Base-by-base conservation (phyloP, 2,329 filamentous ascomycete genomes). In the Pseudocercospora pini-densiflorae region DNA sequence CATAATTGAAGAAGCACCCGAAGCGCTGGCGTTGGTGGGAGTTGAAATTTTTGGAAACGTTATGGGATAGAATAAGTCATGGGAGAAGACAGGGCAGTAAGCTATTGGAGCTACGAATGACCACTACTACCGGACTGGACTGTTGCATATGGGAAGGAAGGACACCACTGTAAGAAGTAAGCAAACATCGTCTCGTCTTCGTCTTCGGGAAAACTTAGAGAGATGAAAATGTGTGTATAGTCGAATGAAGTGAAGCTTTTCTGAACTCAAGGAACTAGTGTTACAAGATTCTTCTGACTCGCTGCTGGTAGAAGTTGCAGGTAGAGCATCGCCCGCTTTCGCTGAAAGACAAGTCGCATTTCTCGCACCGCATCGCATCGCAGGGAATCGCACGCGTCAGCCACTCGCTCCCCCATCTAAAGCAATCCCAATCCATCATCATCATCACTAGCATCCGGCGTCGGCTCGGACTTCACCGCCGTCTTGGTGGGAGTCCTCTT, bases 1-100 rank as follows among this genome's bases (percentile, higher is more conserved):
- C 63, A 61, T 24, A 43, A 43, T 49, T 63, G 55, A 65, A 16
- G 36, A 27, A 27, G 7, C 29, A 27, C 16, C 49, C 31, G 40
- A 45, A 64, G 40, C 61, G 36, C 43, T 27, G 53, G 51, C 61
- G 61, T 45, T 58, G 55, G 31, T 36, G 29, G 55, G n/a, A 27
- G 33, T 27, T n/a, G 31, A 23, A 14, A 21, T 27, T 16, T 33
- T 55, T 55, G 51, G 51, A 55, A 14, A 55, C 23, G 27, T 21
- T 16, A 55, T 16, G 51, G 12, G 8, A 29, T 29, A 27, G 51
- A 43, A 43, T 19, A 43, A 43, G 40, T 43, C 40, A 43, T n/a
- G 8, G 16, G 40, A 43, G 40, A 43, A 43, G 40, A 43, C 40
- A 31, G 51, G 51, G 51, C 51, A 55, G 51, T 24, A 24, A 55